phyloP scores from a whole-genome alignment of 768 basidiomycete genomes.

The Lanmaoa pseudosensibilis region DNA sequence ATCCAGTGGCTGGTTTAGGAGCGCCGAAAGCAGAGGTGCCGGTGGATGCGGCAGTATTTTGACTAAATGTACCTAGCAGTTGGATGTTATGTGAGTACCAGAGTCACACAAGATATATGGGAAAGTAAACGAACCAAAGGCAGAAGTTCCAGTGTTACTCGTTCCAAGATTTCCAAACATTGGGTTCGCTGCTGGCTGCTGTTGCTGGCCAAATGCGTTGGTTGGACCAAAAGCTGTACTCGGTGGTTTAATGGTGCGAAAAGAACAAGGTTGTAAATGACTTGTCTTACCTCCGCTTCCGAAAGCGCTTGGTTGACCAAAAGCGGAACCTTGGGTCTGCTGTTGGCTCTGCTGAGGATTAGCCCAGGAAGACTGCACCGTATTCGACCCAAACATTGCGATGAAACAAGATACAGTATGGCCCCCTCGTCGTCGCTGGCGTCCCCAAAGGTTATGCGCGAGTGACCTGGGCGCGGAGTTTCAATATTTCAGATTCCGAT shows the following conservation, averaged over 20 bases:
- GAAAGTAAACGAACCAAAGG: conserved; percentile 35
- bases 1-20: conserved; percentile 69
- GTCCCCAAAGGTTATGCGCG: conserved; percentile 11
- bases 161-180: conserved; percentile 72
- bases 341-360: conserved; percentile 66
- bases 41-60: conserved; percentile 38
- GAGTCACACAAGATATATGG: not conserved
- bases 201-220: conserved; percentile 64
- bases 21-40: conserved; percentile 56
- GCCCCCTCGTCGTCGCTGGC: conserved; percentile 27
- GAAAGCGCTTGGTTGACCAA: conserved; percentile 71
- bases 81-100: conserved; percentile 6
- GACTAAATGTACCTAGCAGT: conserved; percentile 40
- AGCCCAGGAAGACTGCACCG: conserved; percentile 64
- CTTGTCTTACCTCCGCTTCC: conserved; percentile 48
- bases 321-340: conserved; percentile 53
- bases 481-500: conserved; percentile 19
- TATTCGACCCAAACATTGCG: conserved; percentile 60
- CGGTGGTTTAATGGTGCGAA: conserved; percentile 24
- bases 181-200: conserved; percentile 69
- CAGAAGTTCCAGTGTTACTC: conserved; percentile 33
- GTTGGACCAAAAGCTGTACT: conserved; percentile 54
- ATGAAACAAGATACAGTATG: conserved; percentile 13
- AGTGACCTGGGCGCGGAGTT: conserved; percentile 22
- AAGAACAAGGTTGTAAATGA: conserved; percentile 30